These are phyloP conservation scores for Emmonsia crescens DNA, from an alignment of 2,329 filamentous ascomycete genomes.

Conservation along the genomic window DNA sequence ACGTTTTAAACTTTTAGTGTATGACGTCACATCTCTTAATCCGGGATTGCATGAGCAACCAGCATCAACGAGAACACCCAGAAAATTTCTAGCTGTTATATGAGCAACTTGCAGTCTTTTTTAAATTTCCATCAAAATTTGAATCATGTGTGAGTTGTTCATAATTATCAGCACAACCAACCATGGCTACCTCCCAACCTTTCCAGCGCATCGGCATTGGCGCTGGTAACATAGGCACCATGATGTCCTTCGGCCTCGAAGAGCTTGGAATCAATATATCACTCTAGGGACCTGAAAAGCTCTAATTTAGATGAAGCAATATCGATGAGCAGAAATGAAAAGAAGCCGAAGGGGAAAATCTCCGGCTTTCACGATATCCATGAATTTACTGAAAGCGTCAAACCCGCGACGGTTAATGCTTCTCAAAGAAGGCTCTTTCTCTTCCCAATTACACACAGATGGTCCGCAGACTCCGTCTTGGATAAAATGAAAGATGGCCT, in stretches of 20 bases:
- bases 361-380: conserved; percentile 26
- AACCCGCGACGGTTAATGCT: conserved; percentile 6
- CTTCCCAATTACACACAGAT: conserved; percentile 32
- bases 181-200: neutral
- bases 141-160: neutral
- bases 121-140: neutral
- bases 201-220: conserved; percentile 31
- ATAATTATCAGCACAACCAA: conserved; percentile 2
- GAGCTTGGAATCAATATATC: conserved; percentile 31
- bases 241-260: conserved; percentile 33
- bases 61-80: too few species aligned
- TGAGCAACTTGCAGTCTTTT: neutral
- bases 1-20: neutral
- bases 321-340: conserved; percentile 15
- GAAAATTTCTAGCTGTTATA: neutral
- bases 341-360: conserved; percentile 23
- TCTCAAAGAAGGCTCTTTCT: conserved; percentile 25
- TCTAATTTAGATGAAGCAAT: conserved; percentile 26
- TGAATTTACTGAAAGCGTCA: conserved; percentile 26
- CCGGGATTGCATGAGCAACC: too few species aligned
- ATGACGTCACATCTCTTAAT: neutral
- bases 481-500: conserved; percentile 40
- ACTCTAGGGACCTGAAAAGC: conserved; percentile 27
- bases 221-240: conserved; percentile 33
- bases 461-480: conserved; percentile 28